Conservation (phyloP, 306 rosid species). For the Acacia crassicarpa region DNA sequence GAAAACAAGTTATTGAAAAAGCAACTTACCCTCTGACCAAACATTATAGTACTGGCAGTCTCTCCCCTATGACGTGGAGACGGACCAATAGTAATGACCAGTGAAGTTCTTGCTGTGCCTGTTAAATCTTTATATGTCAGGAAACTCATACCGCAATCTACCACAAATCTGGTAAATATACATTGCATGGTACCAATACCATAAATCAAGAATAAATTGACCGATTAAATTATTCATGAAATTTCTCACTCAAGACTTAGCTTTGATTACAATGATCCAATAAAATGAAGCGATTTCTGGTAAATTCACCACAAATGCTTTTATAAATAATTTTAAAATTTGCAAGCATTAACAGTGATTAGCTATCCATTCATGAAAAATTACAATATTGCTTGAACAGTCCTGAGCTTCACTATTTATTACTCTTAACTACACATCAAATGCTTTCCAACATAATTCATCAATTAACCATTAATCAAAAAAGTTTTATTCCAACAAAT, state of each 20-base stretch:
- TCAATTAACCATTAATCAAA: background rate
- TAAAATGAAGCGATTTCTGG: conserved; percentile 9
- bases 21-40: conserved; percentile 91
- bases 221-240: background rate
- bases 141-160: conserved; percentile 23
- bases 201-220: conserved; percentile 9
- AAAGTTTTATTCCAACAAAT: background rate
- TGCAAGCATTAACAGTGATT: conserved; percentile 9
- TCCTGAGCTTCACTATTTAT: conserved; percentile 1
- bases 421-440: background rate
- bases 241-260: conserved; percentile 11
- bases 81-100: conserved; percentile 90
- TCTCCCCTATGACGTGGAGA: conserved; percentile 99
- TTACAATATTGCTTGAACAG: background rate
- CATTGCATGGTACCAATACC: conserved; percentile 14
- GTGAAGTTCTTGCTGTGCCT: conserved; percentile 98
- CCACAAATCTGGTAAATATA: conserved; percentile 9
- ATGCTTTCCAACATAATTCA: background rate
- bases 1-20: conserved; percentile 21
- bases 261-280: conserved; percentile 20
- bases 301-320: conserved; percentile 14
- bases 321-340: conserved; percentile 1
- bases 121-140: conserved; percentile 41
- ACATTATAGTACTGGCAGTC: conserved; percentile 95
- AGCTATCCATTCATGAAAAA: conserved; percentile 1